Evolutionary conservation across 2,329 filamentous ascomycete species (phyloP).

Genomic region (Ascocoryne sarcoides): DNA sequence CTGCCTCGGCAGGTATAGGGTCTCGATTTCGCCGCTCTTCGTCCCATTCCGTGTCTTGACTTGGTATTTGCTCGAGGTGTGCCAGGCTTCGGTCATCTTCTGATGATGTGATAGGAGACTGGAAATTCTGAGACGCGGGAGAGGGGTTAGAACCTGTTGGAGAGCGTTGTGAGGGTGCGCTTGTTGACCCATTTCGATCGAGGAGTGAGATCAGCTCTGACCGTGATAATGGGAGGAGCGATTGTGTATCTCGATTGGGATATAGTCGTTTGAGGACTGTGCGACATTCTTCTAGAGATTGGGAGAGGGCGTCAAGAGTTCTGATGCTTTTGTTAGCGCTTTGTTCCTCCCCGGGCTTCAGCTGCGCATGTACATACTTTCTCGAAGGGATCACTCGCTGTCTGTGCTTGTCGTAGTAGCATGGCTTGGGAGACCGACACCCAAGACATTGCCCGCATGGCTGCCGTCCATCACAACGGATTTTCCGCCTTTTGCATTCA

Average conservation of each 20-base stretch:
- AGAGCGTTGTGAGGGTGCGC: constrained; percentile 33
- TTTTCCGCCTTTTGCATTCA: constrained; percentile 73
- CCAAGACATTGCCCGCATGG: constrained; percentile 78
- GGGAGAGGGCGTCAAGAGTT: constrained; percentile 54
- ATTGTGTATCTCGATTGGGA: constrained; percentile 45
- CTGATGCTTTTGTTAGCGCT: constrained; percentile 27
- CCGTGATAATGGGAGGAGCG: constrained; percentile 45
- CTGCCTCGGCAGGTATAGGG: constrained; percentile 53
- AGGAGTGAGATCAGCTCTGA: constrained; percentile 51
- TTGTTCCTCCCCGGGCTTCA: background rate
- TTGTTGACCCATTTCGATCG: constrained; percentile 32
- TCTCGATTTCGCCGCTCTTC: constrained; percentile 50
- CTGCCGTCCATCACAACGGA: constrained; percentile 73
- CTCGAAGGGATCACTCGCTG: constrained; percentile 69
- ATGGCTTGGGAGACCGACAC: constrained; percentile 70
- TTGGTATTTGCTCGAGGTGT: constrained; percentile 60
- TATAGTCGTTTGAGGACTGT: constrained; percentile 54
- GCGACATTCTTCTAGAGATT: constrained; percentile 57
- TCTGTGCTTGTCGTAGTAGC: constrained; percentile 73
- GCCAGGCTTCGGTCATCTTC: constrained; percentile 38
- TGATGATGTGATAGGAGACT: constrained; percentile 40
- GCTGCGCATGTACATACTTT: constrained; percentile 45
- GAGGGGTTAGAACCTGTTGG: constrained; percentile 47
- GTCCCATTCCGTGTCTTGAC: constrained; percentile 56
- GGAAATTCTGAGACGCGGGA: constrained; percentile 39